Evolutionary conservation across 768 basidiomycete genomes (phyloP), one percentile per base, ranked within the genome.

Genomic region (Cystofilobasidium macerans): DNA sequence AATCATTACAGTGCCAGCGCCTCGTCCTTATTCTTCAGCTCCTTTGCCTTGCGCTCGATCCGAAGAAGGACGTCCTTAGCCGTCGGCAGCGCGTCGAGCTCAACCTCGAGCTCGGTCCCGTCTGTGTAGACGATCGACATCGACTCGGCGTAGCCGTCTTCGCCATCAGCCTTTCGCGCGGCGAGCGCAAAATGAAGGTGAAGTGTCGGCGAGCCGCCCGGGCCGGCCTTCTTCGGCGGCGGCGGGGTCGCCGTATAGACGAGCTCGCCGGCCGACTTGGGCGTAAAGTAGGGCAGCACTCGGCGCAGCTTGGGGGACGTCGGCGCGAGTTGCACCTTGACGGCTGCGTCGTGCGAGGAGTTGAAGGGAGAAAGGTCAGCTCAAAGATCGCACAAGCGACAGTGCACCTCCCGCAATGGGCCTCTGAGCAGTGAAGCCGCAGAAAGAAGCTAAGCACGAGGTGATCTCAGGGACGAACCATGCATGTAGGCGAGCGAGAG

Each of bases 41-140:
- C 51, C 28, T 54, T 54, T 14, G 51, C 51, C 28, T 20, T 6
- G 8, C 51, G 51, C 51, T 60, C 30, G 58, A 60, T 18, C 14
- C 38, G 33, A 7, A 9, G 30, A 2, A 60, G 36, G 38, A 60
- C 35, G 8, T 28, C 22, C 24, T n/a, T 26, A 5, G 43, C 20
- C 5, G n/a, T 42, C 8, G 58, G 13, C 9, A 42, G 28, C 8
- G 4, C 20, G 2, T 26, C 58, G 22, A 60, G 36, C 9, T 60
- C 58, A 16, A 60, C 38, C 40, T 60, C 43, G 26, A 60, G 24
- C 26, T 43, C 58, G 20, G 58, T 60, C 40, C 58, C 58, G 36
- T 60, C 58, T 40, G 58, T 60, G 38, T 60, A 60, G n/a, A 28
- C 26, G 3, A 60, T 40, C 5, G 20, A 13, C 3, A 60, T 18